Conservation (phyloP, 208 protist species). For the Leishmania aethiopica region DNA sequence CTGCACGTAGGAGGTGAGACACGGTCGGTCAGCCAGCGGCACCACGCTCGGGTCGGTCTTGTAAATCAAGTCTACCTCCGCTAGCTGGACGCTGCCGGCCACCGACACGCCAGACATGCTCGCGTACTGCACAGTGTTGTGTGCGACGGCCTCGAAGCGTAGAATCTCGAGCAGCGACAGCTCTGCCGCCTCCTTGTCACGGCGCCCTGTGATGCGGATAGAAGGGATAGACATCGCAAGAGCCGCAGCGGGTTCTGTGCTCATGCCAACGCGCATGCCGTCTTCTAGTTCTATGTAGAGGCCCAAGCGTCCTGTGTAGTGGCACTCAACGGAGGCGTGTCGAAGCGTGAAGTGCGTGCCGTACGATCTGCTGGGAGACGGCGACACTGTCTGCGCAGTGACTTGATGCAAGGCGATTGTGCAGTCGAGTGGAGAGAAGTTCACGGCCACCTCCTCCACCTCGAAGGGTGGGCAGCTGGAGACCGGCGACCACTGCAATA, state of each 20-base stretch:
- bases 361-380: constrained; percentile 8
- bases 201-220: constrained; percentile 11
- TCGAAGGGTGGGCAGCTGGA: constrained; percentile 20
- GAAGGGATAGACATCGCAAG: constrained; percentile 13
- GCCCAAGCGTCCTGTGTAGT: constrained; percentile 12
- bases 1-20: constrained; percentile 54
- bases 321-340: constrained; percentile 9
- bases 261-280: constrained; percentile 18
- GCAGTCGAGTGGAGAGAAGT: constrained; percentile 31
- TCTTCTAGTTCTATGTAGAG: constrained; percentile 14
- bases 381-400: constrained; percentile 20
- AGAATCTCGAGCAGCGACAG: constrained; percentile 14
- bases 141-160: constrained; percentile 7
- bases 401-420: constrained; percentile 15
- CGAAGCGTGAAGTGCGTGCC: constrained; percentile 24
- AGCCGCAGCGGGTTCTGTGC: constrained; percentile 5
- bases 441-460: constrained; percentile 14
- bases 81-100: constrained; percentile 13
- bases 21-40: constrained; percentile 35
- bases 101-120: constrained; percentile 7
- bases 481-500: constrained; percentile 27
- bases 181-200: not conserved
- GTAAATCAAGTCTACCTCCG: constrained; percentile 29
- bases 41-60: constrained; percentile 12
- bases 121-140: constrained; percentile 23